Evolutionary conservation across 129 eudicot species (phyloP).

Genomic region (Pulicaria dysenterica): DNA sequence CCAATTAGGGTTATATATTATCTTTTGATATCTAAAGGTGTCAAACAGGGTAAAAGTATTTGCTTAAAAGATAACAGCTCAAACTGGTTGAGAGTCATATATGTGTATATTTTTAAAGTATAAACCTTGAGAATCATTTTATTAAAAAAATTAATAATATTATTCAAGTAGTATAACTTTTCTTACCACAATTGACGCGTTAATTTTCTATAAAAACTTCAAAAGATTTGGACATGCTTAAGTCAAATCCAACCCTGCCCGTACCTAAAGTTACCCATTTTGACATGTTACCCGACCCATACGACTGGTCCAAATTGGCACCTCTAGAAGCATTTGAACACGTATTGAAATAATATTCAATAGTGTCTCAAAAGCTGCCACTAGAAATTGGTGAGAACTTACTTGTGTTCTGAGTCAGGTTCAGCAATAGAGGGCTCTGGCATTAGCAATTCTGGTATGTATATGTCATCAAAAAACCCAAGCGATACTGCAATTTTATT

Average conservation of each 20-base stretch:
- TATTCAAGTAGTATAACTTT: not conserved
- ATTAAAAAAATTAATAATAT: not conserved
- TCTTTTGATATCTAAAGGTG: too few species aligned
- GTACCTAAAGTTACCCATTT: not conserved
- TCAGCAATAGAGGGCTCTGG: conserved; percentile 52
- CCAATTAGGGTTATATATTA: not conserved
- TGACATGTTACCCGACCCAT: not conserved
- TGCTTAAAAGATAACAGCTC: too few species aligned
- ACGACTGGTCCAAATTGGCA: not conserved
- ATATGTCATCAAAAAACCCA: conserved; percentile 94
- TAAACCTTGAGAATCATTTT: too few species aligned
- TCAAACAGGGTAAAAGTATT: not conserved
- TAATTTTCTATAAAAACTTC: not conserved
- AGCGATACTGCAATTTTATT: conserved; percentile 68
- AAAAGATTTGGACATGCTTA: not conserved
- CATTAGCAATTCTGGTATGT: conserved; percentile 69
- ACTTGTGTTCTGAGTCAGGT: conserved; percentile 57
- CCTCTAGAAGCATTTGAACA: not conserved
- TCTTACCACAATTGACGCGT: not conserved
- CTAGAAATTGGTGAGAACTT: conserved; percentile 32
- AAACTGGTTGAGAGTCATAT: too few species aligned
- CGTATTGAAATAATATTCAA: not conserved
- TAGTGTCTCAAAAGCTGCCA: not conserved
- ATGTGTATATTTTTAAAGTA: too few species aligned
- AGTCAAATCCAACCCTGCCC: not conserved